A percentile compares a stretch with the other conserved stretches of the same genome.
phyloP scores from a whole-genome alignment of 768 basidiomycete species.

The Pulveroboletus sp. region DNA sequence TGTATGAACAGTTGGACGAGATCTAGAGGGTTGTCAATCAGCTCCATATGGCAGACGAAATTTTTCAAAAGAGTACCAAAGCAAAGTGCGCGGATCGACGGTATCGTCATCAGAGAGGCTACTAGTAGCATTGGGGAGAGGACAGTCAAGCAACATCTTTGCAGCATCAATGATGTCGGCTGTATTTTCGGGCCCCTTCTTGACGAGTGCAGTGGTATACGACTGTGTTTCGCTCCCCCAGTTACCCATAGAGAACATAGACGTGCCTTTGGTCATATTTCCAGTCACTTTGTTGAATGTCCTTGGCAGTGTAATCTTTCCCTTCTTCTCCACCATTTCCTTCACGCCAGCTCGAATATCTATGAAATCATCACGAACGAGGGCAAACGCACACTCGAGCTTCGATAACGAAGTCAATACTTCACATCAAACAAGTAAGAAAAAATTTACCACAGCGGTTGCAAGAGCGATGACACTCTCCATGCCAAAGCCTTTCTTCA shows the following conservation, averaged over 20 bases:
- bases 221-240: not conserved
- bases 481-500: not conserved
- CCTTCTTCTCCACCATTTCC: conserved; percentile 5
- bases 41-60: not conserved
- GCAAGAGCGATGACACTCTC: not conserved
- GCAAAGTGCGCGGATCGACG: not conserved
- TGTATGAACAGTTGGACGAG: not conserved
- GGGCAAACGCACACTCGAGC: not conserved
- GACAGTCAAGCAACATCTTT: not conserved
- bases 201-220: not conserved
- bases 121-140: not conserved
- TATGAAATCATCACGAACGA: not conserved
- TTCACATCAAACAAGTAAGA: not conserved
- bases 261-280: conserved; percentile 3
- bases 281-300: not conserved
- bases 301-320: not conserved
- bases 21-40: not conserved
- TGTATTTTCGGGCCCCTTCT: too few relatives aligned
- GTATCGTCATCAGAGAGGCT: not conserved
- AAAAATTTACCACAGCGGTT: not conserved
- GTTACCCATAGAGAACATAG: conserved; percentile 4
- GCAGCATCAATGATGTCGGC: not conserved
- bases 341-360: not conserved
- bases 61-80: not conserved
- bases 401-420: not conserved